phyloP scores from a whole-genome alignment of 148 eudicot species.

The Chenopodium formosanum region DNA sequence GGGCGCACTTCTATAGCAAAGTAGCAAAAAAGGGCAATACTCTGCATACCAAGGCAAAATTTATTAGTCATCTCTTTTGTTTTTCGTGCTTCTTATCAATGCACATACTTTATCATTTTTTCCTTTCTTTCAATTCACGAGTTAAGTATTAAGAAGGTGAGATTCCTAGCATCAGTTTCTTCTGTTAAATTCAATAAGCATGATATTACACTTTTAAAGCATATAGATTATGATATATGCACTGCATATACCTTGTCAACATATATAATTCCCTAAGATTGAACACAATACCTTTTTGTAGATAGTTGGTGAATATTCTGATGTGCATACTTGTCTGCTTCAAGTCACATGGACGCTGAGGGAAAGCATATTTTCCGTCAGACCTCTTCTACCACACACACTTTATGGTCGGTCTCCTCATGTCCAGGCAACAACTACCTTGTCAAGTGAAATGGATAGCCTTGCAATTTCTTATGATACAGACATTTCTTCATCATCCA shows the following conservation, averaged over 20 bases:
- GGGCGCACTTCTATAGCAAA: background rate
- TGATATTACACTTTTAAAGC: background rate
- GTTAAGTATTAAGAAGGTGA: background rate
- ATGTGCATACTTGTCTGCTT: conserved; percentile 18
- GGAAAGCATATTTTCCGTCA: conserved; percentile 11
- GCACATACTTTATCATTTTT: too few species aligned
- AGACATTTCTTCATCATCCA: background rate
- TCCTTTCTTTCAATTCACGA: background rate
- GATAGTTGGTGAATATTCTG: conserved; percentile 22
- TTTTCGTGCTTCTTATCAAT: background rate
- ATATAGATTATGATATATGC: background rate
- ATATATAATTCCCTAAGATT: background rate
- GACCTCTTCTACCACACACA: conserved; percentile 22
- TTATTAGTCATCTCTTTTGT: background rate
- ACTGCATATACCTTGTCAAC: background rate
- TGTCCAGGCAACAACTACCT: background rate
- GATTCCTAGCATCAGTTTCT: background rate
- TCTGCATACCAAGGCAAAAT: background rate
- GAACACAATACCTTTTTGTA: background rate
- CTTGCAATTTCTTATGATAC: conserved; percentile 1
- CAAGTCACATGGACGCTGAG: conserved; percentile 26
- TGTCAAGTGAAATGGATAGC: background rate
- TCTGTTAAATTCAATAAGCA: background rate
- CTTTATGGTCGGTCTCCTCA: conserved; percentile 2
- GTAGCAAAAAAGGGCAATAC: background rate